A percentile compares a stretch with the other conserved stretches of the same genome.
These are phyloP conservation scores for Tulasnella sp. DNA, from an alignment of 768 basidiomycete genomes.

Conservation along the genomic window DNA sequence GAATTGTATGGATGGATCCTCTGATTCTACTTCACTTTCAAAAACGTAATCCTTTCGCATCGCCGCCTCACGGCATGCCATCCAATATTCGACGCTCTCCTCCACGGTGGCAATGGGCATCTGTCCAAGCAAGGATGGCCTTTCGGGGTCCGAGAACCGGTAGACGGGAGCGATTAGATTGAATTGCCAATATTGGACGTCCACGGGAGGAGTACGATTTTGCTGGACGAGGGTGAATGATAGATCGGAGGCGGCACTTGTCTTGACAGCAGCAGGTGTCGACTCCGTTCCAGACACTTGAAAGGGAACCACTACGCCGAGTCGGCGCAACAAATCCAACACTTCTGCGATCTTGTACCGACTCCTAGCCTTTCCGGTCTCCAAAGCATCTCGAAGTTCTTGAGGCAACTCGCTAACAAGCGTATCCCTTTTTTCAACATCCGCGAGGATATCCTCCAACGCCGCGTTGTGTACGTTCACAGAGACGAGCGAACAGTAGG, in stretches of 20 bases:
- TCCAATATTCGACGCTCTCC: conserved; percentile 50
- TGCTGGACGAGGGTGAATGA: conserved; percentile 9
- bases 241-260: background rate
- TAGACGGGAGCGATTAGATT: conserved; percentile 6
- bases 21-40: background rate
- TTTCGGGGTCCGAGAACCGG: conserved; percentile 45
- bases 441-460: conserved; percentile 45
- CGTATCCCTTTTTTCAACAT: conserved; percentile 42
- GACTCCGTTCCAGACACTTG: conserved; percentile 19
- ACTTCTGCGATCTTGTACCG: conserved; percentile 55
- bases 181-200: conserved; percentile 6
- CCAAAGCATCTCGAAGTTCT: conserved; percentile 44
- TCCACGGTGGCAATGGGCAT: conserved; percentile 36
- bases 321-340: conserved; percentile 47
- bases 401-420: conserved; percentile 48
- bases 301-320: conserved; percentile 57
- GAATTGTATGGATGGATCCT: background rate
- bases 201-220: background rate
- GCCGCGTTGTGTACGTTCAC: conserved; percentile 50
- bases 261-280: background rate
- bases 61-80: conserved; percentile 44
- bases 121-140: conserved; percentile 45
- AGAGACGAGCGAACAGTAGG: conserved; percentile 58
- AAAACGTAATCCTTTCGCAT: conserved; percentile 30
- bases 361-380: conserved; percentile 52